These are phyloP conservation scores for Nakazawaea ernobii DNA, from an alignment of 805 yeast species.

Conservation along the genomic window DNA sequence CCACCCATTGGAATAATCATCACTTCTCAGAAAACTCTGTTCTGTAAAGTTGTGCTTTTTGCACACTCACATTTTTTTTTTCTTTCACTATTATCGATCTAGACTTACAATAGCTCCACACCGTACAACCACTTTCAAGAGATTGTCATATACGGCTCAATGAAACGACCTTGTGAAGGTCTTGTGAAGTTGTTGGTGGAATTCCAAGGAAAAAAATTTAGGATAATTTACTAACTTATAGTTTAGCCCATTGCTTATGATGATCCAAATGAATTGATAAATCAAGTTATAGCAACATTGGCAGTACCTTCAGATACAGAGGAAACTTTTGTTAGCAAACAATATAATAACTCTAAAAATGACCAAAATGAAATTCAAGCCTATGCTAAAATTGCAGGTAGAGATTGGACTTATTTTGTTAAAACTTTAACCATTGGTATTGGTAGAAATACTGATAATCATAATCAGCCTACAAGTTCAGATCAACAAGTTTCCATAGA, in stretches of 20 bases:
- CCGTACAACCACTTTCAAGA: too few relatives aligned
- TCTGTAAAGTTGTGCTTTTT: too few relatives aligned
- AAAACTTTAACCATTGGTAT: slow-evolving; percentile 68
- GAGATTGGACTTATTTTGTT: slow-evolving; percentile 91
- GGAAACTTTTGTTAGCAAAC: slow-evolving; percentile 66
- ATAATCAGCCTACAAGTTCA: slow-evolving; percentile 1
- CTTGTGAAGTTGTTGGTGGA: too few relatives aligned
- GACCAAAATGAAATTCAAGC: slow-evolving; percentile 85
- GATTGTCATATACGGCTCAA: too few relatives aligned
- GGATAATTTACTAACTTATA: neutral
- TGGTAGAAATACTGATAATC: slow-evolving; percentile 70
- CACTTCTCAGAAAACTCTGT: too few relatives aligned
- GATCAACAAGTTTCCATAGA: slow-evolving; percentile 64
- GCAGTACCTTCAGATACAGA: slow-evolving; percentile 58
- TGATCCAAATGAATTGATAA: slow-evolving; percentile 60
- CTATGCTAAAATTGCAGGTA: slow-evolving; percentile 92
- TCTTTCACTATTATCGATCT: too few relatives aligned
- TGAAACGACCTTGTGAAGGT: too few relatives aligned
- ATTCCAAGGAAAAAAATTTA: too few relatives aligned
- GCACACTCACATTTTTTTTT: too few relatives aligned
- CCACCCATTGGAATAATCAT: neutral
- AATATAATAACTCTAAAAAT: slow-evolving; percentile 69
- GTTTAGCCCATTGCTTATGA: slow-evolving; percentile 28
- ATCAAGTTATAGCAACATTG: slow-evolving; percentile 68
- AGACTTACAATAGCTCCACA: too few relatives aligned